Conservation (phyloP, 2,329 filamentous ascomycete species). For the Fusarium nodosum region DNA sequence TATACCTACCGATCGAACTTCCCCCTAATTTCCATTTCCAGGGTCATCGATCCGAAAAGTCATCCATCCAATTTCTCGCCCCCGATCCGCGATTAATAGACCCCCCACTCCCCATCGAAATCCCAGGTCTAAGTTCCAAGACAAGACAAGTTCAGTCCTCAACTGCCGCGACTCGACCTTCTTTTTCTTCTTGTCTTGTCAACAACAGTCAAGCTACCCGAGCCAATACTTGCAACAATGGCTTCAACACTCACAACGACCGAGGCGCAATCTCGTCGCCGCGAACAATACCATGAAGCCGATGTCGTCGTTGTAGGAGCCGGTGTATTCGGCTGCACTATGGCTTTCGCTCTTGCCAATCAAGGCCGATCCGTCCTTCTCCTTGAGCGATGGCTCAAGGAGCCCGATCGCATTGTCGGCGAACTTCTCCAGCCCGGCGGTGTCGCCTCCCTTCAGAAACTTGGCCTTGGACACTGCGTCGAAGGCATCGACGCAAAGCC, state of each 20-base stretch:
- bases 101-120: constrained; percentile 41
- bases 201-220: constrained; percentile 7
- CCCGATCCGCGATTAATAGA: constrained; percentile 39
- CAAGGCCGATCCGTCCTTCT: constrained; percentile 93
- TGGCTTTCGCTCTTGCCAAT: constrained; percentile 85
- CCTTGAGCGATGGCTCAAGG: constrained; percentile 88
- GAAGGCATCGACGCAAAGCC: constrained; percentile 89
- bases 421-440: constrained; percentile 96
- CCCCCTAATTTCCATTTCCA: constrained; percentile 28
- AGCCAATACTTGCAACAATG: constrained; percentile 49
- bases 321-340: constrained; percentile 88
- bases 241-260: constrained; percentile 52
- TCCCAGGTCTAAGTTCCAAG: constrained; percentile 18
- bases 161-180: constrained; percentile 14
- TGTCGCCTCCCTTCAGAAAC: constrained; percentile 80
- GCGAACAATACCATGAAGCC: constrained; percentile 71
- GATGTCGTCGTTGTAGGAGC: constrained; percentile 95
- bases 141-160: constrained; percentile 18
- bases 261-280: constrained; percentile 62
- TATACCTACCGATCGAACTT: neutral
- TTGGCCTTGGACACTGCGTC: constrained; percentile 85
- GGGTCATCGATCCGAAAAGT: constrained; percentile 24
- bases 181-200: neutral
- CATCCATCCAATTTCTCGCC: constrained; percentile 44
- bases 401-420: constrained; percentile 96